A percentile compares a stretch with the other conserved stretches of the same genome.
Evolutionary conservation across 495 filamentous ascomycete genomes (phyloP).

Genomic region (Aeminium ludgeri): DNA sequence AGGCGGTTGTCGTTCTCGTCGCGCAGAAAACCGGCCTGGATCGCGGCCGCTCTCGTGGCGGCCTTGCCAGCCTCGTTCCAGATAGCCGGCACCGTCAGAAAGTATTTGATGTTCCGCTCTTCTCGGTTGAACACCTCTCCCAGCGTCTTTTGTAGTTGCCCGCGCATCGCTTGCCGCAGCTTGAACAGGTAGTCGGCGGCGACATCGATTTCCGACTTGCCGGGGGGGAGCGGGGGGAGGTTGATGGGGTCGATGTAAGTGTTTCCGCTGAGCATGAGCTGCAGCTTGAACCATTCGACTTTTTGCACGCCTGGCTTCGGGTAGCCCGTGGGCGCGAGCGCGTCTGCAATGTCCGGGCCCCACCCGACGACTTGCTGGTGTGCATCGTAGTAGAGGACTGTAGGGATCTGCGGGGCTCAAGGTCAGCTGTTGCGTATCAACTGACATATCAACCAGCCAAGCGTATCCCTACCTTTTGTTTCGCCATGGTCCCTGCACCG

Average conservation of each 20-base stretch:
- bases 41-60: conserved; percentile 52
- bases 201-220: conserved; percentile 63
- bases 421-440: no score
- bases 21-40: conserved; percentile 56
- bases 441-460: no score
- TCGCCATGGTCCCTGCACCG: conserved; percentile 56
- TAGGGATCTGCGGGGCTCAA: conserved; percentile 40
- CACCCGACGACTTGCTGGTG: conserved; percentile 64
- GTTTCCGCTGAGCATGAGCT: conserved; percentile 62
- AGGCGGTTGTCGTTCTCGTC: conserved; percentile 62
- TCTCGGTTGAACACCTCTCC: conserved; percentile 62
- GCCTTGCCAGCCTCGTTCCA: conserved; percentile 67
- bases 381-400: conserved; percentile 59
- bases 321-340: conserved; percentile 55
- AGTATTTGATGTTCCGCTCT: conserved; percentile 59
- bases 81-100: conserved; percentile 56
- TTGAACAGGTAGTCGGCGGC: conserved; percentile 65
- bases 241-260: conserved; percentile 69
- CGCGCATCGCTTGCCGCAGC: conserved; percentile 56
- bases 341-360: conserved; percentile 62
- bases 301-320: conserved; percentile 62
- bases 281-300: conserved; percentile 66
- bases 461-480: conserved; percentile 48
- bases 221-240: conserved; percentile 54
- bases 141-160: conserved; percentile 57